phyloP scores from a whole-genome alignment of 2,329 filamentous ascomycete genomes.

The Mycocentrospora acerina region DNA sequence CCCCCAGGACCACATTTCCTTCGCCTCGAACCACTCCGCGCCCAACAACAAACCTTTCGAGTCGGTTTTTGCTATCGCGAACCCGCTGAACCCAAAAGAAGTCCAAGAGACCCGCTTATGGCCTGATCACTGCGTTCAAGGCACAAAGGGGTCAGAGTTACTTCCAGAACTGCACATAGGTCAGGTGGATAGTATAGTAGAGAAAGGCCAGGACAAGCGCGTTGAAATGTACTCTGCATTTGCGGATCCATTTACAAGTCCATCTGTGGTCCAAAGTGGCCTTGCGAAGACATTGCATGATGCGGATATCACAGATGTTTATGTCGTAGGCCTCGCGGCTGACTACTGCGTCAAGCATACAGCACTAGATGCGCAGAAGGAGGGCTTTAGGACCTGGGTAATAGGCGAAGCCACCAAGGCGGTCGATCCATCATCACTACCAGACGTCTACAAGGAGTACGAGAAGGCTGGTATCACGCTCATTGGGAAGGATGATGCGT shows the following conservation, averaged over 20 bases:
- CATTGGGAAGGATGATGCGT: conserved; percentile 58
- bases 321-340: conserved; percentile 79
- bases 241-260: conserved; percentile 71
- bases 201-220: conserved; percentile 73
- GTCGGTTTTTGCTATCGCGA: conserved; percentile 63
- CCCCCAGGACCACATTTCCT: conserved; percentile 80
- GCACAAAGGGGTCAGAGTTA: conserved; percentile 70
- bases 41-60: conserved; percentile 68
- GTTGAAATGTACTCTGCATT: conserved; percentile 97
- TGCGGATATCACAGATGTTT: conserved; percentile 72
- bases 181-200: conserved; percentile 65
- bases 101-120: conserved; percentile 72
- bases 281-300: conserved; percentile 61
- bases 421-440: conserved; percentile 66
- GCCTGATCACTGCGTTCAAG: conserved; percentile 86
- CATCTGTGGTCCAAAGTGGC: conserved; percentile 61
- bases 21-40: conserved; percentile 72
- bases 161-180: conserved; percentile 67
- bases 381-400: conserved; percentile 76
- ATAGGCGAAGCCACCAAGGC: conserved; percentile 76
- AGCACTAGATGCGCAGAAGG: conserved; percentile 72
- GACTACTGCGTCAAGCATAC: conserved; percentile 89
- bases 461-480: conserved; percentile 62
- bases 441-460: conserved; percentile 56
- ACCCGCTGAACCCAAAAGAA: conserved; percentile 65